Base-by-base conservation (phyloP, 192 early-diverging fungal species). In the Spinellus fusiger region DNA sequence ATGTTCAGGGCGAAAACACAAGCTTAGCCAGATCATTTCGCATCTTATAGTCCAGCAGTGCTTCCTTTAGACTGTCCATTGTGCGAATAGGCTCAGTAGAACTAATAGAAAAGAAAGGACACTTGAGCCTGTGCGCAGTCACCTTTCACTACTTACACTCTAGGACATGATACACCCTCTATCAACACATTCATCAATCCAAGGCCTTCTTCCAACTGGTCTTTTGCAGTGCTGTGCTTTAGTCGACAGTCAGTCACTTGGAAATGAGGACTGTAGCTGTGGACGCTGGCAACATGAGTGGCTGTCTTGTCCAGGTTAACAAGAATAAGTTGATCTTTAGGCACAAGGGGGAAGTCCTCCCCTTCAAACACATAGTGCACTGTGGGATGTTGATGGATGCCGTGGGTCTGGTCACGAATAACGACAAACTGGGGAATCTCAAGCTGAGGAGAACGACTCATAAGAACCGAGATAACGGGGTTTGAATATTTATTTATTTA, bases 341-440 rank as follows among this genome's bases (percentile, higher is more conserved):
- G 66, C n/a, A 72, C 32, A 38, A 60, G 49, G 2, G 70, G 73
- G 27, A 75, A 66, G 9, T 34, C 49, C 48, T 78, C 76, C 16
- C 62, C 76, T 54, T 74, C 69, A 61, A 78, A 78, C 3, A 78
- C 73, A 60, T 75, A 78, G 56, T 78, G 76, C 2, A 72, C 61
- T 0, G 73, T 35, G 2, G 76, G 76, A 37, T 78, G 76, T 47
- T 69, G 66, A 47, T 68, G 72, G 13, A 63, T 66, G 28, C 69
- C 62, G 23, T 70, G 54, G 5, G 62, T 44, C 37, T 73, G 62
- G 46, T 78, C 76, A 33, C 64, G 73, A 31, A 78, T 66, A 28
- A 78, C 73, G 4, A 78, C 70, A 60, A 72, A 71, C 26, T 78
- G 69, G n/a, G 76, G 73, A 33, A 78, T 71, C 47, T 59, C 40